phyloP scores from a whole-genome alignment of 2,329 filamentous ascomycete species.

The Coniochaeta ligniaria region DNA sequence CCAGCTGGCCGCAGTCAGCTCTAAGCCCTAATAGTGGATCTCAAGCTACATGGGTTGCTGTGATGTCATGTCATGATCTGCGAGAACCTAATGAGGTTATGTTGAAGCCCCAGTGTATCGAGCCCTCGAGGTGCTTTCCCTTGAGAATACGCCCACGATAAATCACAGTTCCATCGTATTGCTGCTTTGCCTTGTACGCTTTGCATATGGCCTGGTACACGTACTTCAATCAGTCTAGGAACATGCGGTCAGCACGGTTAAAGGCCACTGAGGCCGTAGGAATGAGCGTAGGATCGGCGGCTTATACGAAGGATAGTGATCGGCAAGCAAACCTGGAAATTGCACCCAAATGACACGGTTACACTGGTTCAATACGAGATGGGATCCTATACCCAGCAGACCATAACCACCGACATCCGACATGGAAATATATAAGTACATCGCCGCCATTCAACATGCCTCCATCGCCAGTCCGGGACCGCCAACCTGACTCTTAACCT shows the following conservation, averaged over 20 bases:
- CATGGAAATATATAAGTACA: background rate
- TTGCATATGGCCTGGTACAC: background rate
- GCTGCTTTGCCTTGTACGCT: too few species aligned
- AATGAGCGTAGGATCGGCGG: background rate
- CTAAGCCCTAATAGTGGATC: background rate
- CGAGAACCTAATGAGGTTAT: too few species aligned
- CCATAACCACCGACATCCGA: background rate
- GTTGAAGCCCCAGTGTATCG: too few species aligned
- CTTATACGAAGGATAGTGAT: background rate
- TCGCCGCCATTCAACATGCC: background rate
- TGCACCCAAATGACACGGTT: background rate
- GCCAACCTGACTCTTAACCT: background rate
- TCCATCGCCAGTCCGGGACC: background rate
- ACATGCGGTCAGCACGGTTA: background rate
- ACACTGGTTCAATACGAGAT: background rate
- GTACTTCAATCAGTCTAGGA: background rate
- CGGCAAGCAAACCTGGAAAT: background rate
- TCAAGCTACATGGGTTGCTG: too few species aligned
- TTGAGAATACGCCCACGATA: too few species aligned
- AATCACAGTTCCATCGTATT: too few species aligned
- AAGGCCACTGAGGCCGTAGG: background rate
- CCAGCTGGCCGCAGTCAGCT: background rate
- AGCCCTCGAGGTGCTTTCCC: too few species aligned
- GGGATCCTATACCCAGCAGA: background rate
- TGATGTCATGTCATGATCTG: too few species aligned